Conservation (phyloP, 805 yeast species). For the Schizosaccharomyces lindneri region DNA sequence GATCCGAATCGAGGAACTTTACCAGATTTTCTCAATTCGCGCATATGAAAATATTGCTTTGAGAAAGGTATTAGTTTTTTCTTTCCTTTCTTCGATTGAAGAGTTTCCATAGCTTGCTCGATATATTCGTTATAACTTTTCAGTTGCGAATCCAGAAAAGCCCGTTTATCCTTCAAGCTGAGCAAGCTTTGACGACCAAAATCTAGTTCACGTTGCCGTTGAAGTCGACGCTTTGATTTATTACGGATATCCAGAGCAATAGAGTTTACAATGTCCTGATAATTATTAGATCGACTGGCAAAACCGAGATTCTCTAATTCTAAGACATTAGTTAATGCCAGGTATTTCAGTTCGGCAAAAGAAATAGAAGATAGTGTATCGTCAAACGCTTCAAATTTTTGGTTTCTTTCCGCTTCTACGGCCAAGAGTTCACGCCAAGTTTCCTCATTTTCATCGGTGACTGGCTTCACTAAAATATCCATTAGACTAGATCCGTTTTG, state of each 20-base stretch:
- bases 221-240: conserved; percentile 26
- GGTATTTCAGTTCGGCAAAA: conserved; percentile 54
- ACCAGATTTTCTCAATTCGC: conserved; percentile 41
- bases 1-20: conserved; percentile 43
- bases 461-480: conserved; percentile 43
- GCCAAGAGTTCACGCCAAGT: conserved; percentile 30
- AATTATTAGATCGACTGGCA: conserved; percentile 41
- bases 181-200: conserved; percentile 22
- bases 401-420: conserved; percentile 17
- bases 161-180: conserved; percentile 23
- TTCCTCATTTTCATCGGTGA: conserved; percentile 42
- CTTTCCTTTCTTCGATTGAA: conserved; percentile 20
- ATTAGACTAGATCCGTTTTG: conserved; percentile 45
- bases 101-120: conserved; percentile 24
- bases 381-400: not conserved
- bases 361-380: conserved; percentile 11
- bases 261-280: conserved; percentile 57
- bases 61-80: conserved; percentile 26
- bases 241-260: conserved; percentile 56
- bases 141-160: conserved; percentile 19
- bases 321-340: conserved; percentile 47
- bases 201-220: conserved; percentile 22
- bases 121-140: conserved; percentile 23
- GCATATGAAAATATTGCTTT: conserved; percentile 50
- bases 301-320: conserved; percentile 47